A percentile compares a stretch with the other conserved stretches of the same genome.
These are phyloP conservation scores for Endocalyx cinctus DNA, from an alignment of 2,329 filamentous ascomycete genomes.

Conservation along the genomic window DNA sequence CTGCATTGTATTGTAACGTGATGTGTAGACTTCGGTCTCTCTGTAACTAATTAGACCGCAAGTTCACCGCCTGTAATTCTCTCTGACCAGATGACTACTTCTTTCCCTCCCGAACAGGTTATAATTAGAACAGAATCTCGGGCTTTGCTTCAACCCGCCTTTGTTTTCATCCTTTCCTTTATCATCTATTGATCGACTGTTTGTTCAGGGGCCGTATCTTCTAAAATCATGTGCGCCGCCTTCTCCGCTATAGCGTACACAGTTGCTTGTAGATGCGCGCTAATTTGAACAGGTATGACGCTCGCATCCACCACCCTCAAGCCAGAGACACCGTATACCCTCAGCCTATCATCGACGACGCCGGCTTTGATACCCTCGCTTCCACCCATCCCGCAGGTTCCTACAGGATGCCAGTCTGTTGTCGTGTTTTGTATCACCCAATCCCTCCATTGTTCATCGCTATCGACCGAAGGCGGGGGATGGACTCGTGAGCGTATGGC, in stretches of 20 bases:
- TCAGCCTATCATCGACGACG: constrained; percentile 12
- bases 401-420: constrained; percentile 35
- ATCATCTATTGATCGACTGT: no score
- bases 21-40: no score
- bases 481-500: constrained; percentile 28
- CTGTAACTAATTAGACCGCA: no score
- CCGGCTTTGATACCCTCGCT: constrained; percentile 18
- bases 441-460: constrained; percentile 23
- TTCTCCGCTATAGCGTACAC: constrained; percentile 19
- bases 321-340: constrained; percentile 12
- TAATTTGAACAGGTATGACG: constrained; percentile 16
- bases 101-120: no score
- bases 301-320: constrained; percentile 15
- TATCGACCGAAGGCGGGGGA: constrained; percentile 6
- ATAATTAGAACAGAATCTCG: no score
- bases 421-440: constrained; percentile 32
- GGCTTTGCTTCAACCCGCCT: no score
- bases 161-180: no score
- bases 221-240: constrained; percentile 12
- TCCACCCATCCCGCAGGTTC: constrained; percentile 39
- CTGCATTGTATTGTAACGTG: no score
- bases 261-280: constrained; percentile 16
- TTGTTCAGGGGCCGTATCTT: no score
- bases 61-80: no score
- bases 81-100: no score